These are phyloP conservation scores for Hypholoma sublateritium DNA, from an alignment of 768 basidiomycete genomes.

Conservation along the genomic window DNA sequence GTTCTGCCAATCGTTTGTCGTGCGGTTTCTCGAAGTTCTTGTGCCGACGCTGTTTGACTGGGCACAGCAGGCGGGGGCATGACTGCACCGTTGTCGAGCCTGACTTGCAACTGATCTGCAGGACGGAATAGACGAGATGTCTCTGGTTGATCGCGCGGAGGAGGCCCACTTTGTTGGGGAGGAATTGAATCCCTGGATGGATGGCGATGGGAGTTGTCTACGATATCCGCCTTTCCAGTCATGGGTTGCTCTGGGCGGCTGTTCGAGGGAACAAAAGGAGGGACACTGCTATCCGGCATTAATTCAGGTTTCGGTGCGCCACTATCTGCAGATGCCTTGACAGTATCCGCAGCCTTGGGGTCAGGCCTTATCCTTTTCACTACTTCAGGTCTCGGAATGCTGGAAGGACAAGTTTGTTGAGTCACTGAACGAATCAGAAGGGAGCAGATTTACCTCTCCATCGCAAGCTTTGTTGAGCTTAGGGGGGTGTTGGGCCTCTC, in stretches of 20 bases:
- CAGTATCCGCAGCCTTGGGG: slow-evolving; percentile 32
- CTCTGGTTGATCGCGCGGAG: slow-evolving; percentile 18
- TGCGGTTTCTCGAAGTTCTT: slow-evolving; percentile 79
- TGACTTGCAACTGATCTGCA: slow-evolving; percentile 38
- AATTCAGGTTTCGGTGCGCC: slow-evolving; percentile 15
- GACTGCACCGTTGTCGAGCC: slow-evolving; percentile 36
- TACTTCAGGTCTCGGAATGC: slow-evolving; percentile 78
- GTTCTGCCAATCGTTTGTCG: slow-evolving; percentile 59
- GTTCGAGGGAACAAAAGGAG: slow-evolving; percentile 3
- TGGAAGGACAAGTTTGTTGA: slow-evolving; percentile 24
- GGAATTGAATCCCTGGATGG: slow-evolving; percentile 9
- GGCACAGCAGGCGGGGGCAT: slow-evolving; percentile 83
- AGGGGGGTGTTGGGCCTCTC: slow-evolving; percentile 23
- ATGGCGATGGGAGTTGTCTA: slow-evolving; percentile 10
- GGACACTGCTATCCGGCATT: slow-evolving; percentile 16
- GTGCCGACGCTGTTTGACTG: slow-evolving; percentile 76
- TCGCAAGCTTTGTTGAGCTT: slow-evolving; percentile 54
- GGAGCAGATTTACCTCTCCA: slow-evolving; percentile 56
- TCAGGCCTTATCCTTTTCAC: slow-evolving; percentile 60
- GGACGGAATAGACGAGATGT: slow-evolving; percentile 38
- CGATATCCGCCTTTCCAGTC: slow-evolving; percentile 1
- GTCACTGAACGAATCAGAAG: not conserved
- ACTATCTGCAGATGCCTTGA: slow-evolving; percentile 26
- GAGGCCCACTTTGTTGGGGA: slow-evolving; percentile 11
- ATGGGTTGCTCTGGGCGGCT: slow-evolving; percentile 27